Base-by-base conservation (phyloP, 2,329 filamentous ascomycete genomes). In the Fusarium algeriense region DNA sequence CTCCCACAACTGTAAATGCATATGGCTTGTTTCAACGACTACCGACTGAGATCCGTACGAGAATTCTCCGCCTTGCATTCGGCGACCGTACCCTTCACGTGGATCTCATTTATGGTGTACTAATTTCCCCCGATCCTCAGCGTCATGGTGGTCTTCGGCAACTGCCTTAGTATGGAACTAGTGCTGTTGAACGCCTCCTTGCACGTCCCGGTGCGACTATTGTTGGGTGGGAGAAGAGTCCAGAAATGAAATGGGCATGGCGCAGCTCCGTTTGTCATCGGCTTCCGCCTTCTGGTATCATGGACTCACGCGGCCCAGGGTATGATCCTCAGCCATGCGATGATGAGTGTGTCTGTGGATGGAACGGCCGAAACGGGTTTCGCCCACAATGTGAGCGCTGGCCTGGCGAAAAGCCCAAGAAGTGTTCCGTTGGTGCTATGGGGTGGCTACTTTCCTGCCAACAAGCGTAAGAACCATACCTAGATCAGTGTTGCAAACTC, bases 371-470 rank as follows among this genome's bases (percentile, higher is more conserved):
- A n/a, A 35, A 41, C 8, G 53, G 35, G 0, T 60, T 62, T 2
- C 43, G 23, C 11, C 28, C 46, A 2, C 55, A 60, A 11, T 79
- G 76, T n/a, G 45, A 64, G 12, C 23, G 64, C 15, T 78, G 75
- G 73, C 73, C 74, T 0, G 70, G 73, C 2, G 41, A 68, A 13
- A 52, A 48, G 12, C 68, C 75, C 1, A 15, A 53, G 4, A 73
- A 73, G 43, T 76, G 73, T 43, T 59, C 34, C 1, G 55, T 80
- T 17, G 80, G 78, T 1, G 71, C 70, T 1, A 71, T 80, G 70
- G 79, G 77, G 5, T 81, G 78, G 78, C 70, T 80, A 3, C 64
- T 75, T 4, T 65, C 71, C 15, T 81, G 78, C 52, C 72, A 75
- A 17, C 75, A 79, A 65, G 78, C 80, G 72, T 77, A 54, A 44